Evolutionary conservation across 2,329 filamentous ascomycete genomes (phyloP), one percentile per base, ranked within the genome.

Genomic region (Fusarium phyllophilum): DNA sequence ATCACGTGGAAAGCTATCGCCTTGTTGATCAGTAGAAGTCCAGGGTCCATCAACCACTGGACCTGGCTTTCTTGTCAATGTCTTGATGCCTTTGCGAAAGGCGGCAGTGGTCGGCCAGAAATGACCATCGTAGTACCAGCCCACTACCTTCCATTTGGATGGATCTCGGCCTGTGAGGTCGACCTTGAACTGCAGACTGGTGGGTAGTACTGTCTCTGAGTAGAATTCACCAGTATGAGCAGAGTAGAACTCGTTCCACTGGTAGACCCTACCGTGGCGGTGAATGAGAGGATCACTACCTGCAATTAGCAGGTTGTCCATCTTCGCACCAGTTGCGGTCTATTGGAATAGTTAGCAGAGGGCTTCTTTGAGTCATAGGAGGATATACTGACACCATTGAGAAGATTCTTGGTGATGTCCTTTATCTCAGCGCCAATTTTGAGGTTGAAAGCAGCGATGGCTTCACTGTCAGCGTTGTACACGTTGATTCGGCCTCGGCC

Each of bases 61-160:
- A 0, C 65, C 70, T 33, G 56, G 70, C 11, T 4, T 62, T 41
- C 41, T 24, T 1, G 10, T 24, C n/a, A 73, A 13, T 8, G 36
- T 22, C 42, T 66, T 17, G 2, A 49, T 34, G 14, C 17, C 56
- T 18, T 62, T 38, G 1, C 36, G 36, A 14, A 73, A 73, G 0
- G 39, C 85, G 79, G 77, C 89, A 86, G 8, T 82, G 83, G 24
- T 87, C 82, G 3, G 85, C 86, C 9, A 91, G 68, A 86, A 86
- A n/a, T 86, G 77, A 49, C 85, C 84, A 64, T 88, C 85, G 75
- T 89, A 90, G 22, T 87, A 84, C 86, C 88, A 90, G 7, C 85
- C 86, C 24, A 83, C 81, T 0, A 88, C 76, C 20, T 77, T 81
- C 89, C 89, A 90, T 41, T 85, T 80, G 20, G 82, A 81, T 14